Conservation (phyloP, 306 rosid species). For the cucumber (Cucumis sativus) region Cucumber_9930_V3 NC_026655.2:11176001-11176500, state of each 20-base stretch:
- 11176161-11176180: conserved; percentile 24
- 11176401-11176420: neutral
- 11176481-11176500: conserved; percentile 16
- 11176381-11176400: conserved; percentile 4
- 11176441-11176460: conserved; percentile 7
- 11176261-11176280: conserved; percentile 92
- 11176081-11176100: neutral
- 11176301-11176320: conserved; percentile 87
- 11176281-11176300: conserved; percentile 84
- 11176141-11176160: neutral
- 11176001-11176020: conserved; percentile 78
- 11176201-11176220: conserved; percentile 67
- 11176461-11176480: conserved; percentile 11
- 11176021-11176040: conserved; percentile 35
- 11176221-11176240: conserved; percentile 75
- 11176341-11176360: conserved; percentile 8
- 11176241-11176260: conserved; percentile 61
- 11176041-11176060: neutral
- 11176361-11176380: conserved; percentile 11
- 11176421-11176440: neutral
- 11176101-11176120: neutral
- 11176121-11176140: neutral
- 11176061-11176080: neutral
- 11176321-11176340: conserved; percentile 71
- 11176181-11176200: conserved; percentile 56